phyloP scores from a whole-genome alignment of 441 rosid species.

The Corymbia calophylla region DNA sequence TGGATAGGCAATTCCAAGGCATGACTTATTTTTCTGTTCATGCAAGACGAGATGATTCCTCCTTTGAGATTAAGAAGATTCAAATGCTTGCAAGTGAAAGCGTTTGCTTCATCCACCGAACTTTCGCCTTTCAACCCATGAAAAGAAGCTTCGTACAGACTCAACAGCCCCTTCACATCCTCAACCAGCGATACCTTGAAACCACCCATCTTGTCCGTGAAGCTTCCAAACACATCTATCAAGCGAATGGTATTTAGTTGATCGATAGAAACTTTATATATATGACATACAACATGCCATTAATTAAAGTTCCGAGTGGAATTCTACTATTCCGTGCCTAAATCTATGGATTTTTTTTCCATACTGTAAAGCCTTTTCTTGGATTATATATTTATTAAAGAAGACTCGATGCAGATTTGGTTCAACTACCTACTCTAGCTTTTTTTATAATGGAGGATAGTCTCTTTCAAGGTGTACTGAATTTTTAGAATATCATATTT shows the following conservation, averaged over 20 bases:
- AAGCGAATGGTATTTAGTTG: not conserved
- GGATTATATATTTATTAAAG: not conserved
- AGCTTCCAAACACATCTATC: slow-evolving; percentile 12
- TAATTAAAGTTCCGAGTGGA: not conserved
- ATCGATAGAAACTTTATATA: not conserved
- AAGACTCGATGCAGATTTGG: not conserved
- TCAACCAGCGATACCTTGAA: not conserved
- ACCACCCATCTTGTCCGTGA: slow-evolving; percentile 6
- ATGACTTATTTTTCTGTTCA: slow-evolving; percentile 3
- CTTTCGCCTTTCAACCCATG: slow-evolving; percentile 10
- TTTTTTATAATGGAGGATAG: not conserved
- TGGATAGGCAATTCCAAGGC: slow-evolving; percentile 22
- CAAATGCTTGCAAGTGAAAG: not conserved
- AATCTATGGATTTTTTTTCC: not conserved
- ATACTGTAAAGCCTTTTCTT: not conserved
- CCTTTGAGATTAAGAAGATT: not conserved
- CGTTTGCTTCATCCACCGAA: slow-evolving; percentile 17
- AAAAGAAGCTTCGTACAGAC: slow-evolving; percentile 23
- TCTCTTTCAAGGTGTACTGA: not conserved
- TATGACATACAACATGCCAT: not conserved
- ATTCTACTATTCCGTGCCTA: not conserved
- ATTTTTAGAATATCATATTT: not conserved
- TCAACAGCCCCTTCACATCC: slow-evolving; percentile 13
- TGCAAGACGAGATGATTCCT: not conserved
- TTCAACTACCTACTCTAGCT: not conserved